Base-by-base conservation (phyloP, 352 stramenopile genomes). In the Pythium graminicola region DNA sequence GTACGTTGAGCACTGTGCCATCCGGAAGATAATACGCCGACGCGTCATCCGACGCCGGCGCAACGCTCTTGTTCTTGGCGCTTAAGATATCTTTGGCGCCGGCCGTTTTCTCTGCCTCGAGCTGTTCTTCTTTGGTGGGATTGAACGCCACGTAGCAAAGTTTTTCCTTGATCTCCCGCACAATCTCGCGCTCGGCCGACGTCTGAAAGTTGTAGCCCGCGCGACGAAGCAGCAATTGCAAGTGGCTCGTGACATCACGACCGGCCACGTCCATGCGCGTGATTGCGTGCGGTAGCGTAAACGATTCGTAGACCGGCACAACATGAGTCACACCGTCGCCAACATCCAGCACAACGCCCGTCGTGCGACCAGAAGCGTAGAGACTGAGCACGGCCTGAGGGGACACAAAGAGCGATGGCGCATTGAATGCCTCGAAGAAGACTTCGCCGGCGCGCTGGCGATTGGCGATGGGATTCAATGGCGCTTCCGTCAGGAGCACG, bases 101-200 rank as follows among this genome's bases (percentile, higher is more conserved):
- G 4, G 64, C 64, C 9, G 70, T 70, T 57, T 85, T 86, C 47
- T 90, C 80, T 6, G 74, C 74, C 50, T 87, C 80, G 13, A 90
- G 65, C 58, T 89, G 79, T 61, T 90, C 80, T 44, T 94, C 83
- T 52, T 89, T 89, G 23, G 73, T 72, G 28, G 76, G 77, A 56
- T 94, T 89, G 57, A 94, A 86, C 27, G 81, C 83, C 17, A 92
- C 81, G 61, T 89, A 89, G 57, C 70, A 93, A 19, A 90, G 73
- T 50, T 89, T 89, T 56, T 95, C 85, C 58, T 95, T 95, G 60
- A 95, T 93, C 58, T 95, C 79, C 11, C 83, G 67, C 42, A 93
- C 82, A 35, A 96, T 85, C 57, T 95, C 86, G 23, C 71, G 64
- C 65, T 97, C 85, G 16, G 88, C 85, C 11, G 85, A 94, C 20